Evolutionary conservation across 148 eudicot genomes (phyloP), one percentile per base, ranked within the genome.

Genomic region (Vaccinium corymbosum): DNA sequence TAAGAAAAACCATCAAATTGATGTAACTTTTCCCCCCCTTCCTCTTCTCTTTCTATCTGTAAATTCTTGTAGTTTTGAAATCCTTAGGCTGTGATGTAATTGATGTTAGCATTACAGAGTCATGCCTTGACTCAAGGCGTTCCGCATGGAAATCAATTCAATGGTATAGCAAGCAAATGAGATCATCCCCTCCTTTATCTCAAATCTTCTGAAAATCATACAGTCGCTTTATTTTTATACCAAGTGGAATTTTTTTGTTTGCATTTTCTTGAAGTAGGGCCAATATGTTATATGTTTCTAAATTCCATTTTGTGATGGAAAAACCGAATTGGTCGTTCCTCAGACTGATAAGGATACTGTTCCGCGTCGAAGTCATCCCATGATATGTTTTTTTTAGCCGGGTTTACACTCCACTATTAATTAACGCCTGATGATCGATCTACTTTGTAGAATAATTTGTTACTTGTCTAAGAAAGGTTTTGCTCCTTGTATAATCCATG

Each of bases 81-180:
- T 78, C 38, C 2, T 78, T 78, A 19, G 62, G 46, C 25, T 25
- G 0, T 46, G n/a, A 52, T 29, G 27, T 3, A 13, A 6, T 25
- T 25, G 80, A 19, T 78, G 62, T 78, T 53, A 27, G 80, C 6
- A 5, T 51, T 52, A 53, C 9, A 17, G 42, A 16, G 62, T 50
- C 57, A 42, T 76, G 22, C 51, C 80, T 50, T 51, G 59, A 76
- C 27, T 49, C 35, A 76, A 48, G 57, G 56, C 29, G n/a, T 49
- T 76, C 38, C 4, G 29, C 27, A 19, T 76, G 80, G 55, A 76
- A 76, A 48, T n/a, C 55, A 76, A 76, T 76, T 76, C 15, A 76
- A 76, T 13, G 35, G 3, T 12, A n/a, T 11, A 50, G 16, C 8
- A 13, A 76, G 80, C 56, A 49, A 50, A 53, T 27, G 17, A 27